These are phyloP conservation scores for Penicillium hesseltinei DNA, from an alignment of 2,329 filamentous ascomycete genomes.

Conservation along the genomic window DNA sequence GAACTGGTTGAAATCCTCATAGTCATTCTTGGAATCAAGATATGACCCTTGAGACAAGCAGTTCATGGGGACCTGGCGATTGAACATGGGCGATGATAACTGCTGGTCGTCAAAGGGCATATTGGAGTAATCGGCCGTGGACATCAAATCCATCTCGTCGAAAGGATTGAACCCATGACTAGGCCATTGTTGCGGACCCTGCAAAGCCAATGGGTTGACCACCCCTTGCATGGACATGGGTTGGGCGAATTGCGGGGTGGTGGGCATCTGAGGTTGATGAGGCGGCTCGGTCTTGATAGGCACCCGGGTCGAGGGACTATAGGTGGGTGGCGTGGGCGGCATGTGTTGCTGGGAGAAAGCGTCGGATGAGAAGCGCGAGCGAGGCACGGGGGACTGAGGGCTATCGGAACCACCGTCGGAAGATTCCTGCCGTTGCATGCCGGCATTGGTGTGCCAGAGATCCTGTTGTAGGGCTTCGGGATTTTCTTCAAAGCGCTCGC, in stretches of 20 bases:
- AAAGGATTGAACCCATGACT: slow-evolving; percentile 28
- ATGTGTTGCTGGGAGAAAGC: slow-evolving; percentile 31
- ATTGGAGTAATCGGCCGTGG: slow-evolving; percentile 30
- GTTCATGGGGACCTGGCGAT: slow-evolving; percentile 34
- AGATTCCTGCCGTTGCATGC: slow-evolving; percentile 54
- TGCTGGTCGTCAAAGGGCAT: slow-evolving; percentile 35
- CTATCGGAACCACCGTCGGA: slow-evolving; percentile 59
- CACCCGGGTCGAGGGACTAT: slow-evolving; percentile 35
- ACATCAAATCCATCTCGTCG: slow-evolving; percentile 37
- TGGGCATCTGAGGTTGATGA: slow-evolving; percentile 20
- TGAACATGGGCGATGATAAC: slow-evolving; percentile 37
- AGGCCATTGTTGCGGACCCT: slow-evolving; percentile 31
- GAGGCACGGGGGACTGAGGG: slow-evolving; percentile 44
- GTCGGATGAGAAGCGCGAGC: slow-evolving; percentile 31
- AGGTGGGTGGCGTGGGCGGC: slow-evolving; percentile 43
- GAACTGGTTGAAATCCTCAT: slow-evolving; percentile 43
- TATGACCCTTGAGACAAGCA: slow-evolving; percentile 32
- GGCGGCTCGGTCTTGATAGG: slow-evolving; percentile 29
- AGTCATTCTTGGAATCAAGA: slow-evolving; percentile 34
- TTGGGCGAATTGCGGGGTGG: slow-evolving; percentile 23
- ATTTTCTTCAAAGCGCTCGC: slow-evolving; percentile 60
- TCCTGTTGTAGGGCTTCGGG: slow-evolving; percentile 55
- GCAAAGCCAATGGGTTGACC: slow-evolving; percentile 38
- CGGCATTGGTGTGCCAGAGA: slow-evolving; percentile 53
- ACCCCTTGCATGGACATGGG: slow-evolving; percentile 35